Evolutionary conservation across 257 asterid genomes (phyloP).

Genomic region (Ocimum tenuiflorum): DNA sequence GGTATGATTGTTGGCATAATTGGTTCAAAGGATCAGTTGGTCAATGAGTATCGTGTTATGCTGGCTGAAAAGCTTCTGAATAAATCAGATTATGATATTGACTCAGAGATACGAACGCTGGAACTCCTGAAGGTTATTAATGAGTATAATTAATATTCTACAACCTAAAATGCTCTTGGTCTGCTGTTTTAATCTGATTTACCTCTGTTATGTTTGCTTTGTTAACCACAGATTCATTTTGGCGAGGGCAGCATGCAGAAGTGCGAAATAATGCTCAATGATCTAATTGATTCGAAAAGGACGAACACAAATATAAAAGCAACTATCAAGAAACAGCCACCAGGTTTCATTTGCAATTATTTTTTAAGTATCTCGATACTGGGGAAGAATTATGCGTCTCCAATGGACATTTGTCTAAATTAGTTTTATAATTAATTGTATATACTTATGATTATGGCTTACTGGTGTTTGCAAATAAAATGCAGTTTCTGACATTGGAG

Average conservation of each 20-base stretch:
- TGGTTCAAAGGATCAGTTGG: constrained; percentile 98
- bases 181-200: constrained; percentile 12
- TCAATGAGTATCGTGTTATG: constrained; percentile 95
- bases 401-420: neutral
- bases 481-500: constrained; percentile 43
- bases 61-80: constrained; percentile 96
- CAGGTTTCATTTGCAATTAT: constrained; percentile 37
- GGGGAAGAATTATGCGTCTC: constrained; percentile 7
- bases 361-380: constrained; percentile 13
- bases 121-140: constrained; percentile 85
- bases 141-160: constrained; percentile 19
- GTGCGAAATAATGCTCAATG: constrained; percentile 98
- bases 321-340: constrained; percentile 48
- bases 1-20: constrained; percentile 92
- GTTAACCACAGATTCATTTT: constrained; percentile 74
- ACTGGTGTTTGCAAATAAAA: too few relatives aligned
- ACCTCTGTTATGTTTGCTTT: constrained; percentile 18
- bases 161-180: constrained; percentile 4
- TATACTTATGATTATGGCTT: constrained; percentile 6
- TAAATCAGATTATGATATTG: constrained; percentile 89
- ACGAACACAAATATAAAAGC: constrained; percentile 85
- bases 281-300: constrained; percentile 88
- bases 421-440: constrained; percentile 9
- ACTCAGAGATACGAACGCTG: constrained; percentile 84
- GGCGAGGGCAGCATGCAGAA: constrained; percentile 98